Conservation (phyloP, 768 basidiomycete genomes). For the Postia placenta region DNA sequence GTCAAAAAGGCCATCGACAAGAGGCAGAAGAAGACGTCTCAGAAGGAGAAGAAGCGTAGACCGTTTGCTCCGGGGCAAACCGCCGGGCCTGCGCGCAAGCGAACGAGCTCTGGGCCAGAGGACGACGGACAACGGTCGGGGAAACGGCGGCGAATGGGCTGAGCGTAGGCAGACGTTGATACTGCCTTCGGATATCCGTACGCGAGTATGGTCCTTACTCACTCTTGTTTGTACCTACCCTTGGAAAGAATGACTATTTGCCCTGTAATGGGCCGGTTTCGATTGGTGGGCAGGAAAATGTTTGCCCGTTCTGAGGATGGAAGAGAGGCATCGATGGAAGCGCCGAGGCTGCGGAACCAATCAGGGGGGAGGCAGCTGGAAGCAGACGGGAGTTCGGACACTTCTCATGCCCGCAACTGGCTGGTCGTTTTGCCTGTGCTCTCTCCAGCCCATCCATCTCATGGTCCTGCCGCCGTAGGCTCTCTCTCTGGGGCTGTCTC, state of each 20-base stretch:
- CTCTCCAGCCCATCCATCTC: not conserved
- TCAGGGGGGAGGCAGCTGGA: not conserved
- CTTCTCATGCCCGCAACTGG: not conserved
- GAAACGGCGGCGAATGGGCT: constrained; percentile 3
- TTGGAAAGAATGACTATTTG: too few species aligned
- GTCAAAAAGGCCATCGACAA: constrained; percentile 87
- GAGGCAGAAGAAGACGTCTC: constrained; percentile 79
- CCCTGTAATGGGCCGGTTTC: too few species aligned
- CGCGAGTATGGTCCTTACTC: too few species aligned
- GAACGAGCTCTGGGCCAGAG: not conserved
- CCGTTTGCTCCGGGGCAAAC: constrained; percentile 41
- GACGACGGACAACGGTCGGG: not conserved
- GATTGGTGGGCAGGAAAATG: too few species aligned
- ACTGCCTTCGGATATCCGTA: too few species aligned
- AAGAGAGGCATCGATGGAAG: too few species aligned
- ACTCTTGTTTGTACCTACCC: too few species aligned
- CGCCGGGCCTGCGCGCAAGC: not conserved
- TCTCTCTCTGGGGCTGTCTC: constrained; percentile 1
- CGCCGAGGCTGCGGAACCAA: not conserved
- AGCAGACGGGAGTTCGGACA: not conserved
- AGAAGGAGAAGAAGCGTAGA: constrained; percentile 84
- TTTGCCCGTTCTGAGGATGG: too few species aligned
- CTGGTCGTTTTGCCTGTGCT: not conserved
- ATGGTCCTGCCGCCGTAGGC: constrained; percentile 2
- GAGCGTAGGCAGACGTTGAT: too few species aligned